Evolutionary conservation across 192 early-diverging fungal species (phyloP).

Genomic region (Umbelopsis sp.): DNA sequence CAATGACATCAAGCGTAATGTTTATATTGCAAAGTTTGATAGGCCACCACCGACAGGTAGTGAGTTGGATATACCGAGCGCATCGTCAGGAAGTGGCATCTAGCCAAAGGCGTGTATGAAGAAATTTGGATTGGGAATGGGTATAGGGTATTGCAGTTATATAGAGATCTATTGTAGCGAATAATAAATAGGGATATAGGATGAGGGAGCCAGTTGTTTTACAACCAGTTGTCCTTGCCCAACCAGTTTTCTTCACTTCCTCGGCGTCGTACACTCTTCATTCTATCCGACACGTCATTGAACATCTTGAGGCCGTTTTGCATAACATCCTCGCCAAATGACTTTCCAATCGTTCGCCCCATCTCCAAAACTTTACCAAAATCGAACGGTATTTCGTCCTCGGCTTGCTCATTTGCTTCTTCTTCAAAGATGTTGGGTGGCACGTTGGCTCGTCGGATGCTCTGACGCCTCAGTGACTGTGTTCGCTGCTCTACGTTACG

Average conservation of each 20-base stretch:
- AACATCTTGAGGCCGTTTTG: slow-evolving; percentile 34
- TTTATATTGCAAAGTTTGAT: slow-evolving; percentile 11
- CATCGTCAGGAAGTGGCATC: too few relatives aligned
- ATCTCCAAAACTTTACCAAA: slow-evolving; percentile 41
- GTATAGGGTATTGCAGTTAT: too few relatives aligned
- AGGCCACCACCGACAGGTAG: background rate
- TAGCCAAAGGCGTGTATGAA: too few relatives aligned
- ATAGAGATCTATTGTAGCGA: background rate
- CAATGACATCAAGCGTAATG: background rate
- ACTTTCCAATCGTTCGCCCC: slow-evolving; percentile 23
- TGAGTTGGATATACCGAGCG: background rate
- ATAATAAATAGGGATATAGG: background rate
- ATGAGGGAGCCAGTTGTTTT: background rate
- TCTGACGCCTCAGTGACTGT: background rate
- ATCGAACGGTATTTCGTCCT: slow-evolving; percentile 33
- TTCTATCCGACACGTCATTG: slow-evolving; percentile 28
- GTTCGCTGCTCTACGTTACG: background rate
- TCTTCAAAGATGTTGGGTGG: slow-evolving; percentile 16
- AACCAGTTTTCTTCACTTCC: slow-evolving; percentile 17
- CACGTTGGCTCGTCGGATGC: background rate
- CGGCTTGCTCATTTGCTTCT: background rate
- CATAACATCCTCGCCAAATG: slow-evolving; percentile 29
- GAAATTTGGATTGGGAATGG: too few relatives aligned
- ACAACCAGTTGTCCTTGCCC: slow-evolving; percentile 8
- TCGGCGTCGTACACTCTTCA: slow-evolving; percentile 20